A percentile compares a stretch with the other conserved stretches of the same genome.
phyloP scores from a whole-genome alignment of 768 basidiomycete species.

The Omphalotus guepiniiformis region DNA sequence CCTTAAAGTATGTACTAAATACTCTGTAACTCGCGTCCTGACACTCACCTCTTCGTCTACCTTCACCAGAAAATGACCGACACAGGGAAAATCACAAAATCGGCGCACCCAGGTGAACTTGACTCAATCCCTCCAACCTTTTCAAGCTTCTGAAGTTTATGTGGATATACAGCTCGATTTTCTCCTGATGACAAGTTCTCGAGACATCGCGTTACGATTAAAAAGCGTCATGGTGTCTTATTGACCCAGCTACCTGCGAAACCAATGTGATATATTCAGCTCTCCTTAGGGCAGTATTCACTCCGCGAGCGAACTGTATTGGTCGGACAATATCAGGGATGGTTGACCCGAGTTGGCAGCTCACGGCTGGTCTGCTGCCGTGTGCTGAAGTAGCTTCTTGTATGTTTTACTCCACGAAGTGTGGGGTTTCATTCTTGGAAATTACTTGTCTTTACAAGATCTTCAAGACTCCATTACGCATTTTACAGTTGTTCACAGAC shows the following conservation, averaged over 20 bases:
- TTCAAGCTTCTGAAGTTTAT: neutral
- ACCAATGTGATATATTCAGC: conserved; percentile 79
- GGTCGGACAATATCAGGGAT: too few species aligned
- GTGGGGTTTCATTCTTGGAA: too few species aligned
- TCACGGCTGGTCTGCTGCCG: too few species aligned
- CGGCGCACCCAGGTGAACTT: conserved; percentile 88
- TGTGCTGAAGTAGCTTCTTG: too few species aligned
- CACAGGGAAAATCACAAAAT: conserved; percentile 82
- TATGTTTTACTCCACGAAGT: too few species aligned
- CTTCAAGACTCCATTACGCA: too few species aligned
- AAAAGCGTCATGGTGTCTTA: conserved; percentile 87
- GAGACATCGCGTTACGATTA: conserved; percentile 93
- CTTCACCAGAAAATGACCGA: conserved; percentile 76
- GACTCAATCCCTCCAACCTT: neutral
- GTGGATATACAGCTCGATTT: conserved; percentile 70
- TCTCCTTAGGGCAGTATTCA: too few species aligned
- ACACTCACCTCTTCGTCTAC: conserved; percentile 1
- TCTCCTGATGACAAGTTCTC: conserved; percentile 99
- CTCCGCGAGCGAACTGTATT: too few species aligned
- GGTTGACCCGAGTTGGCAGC: too few species aligned
- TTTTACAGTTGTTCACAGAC: too few species aligned
- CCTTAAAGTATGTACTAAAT: conserved; percentile 66
- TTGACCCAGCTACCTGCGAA: conserved; percentile 86
- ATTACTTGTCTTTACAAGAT: too few species aligned
- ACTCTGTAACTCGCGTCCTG: neutral